Percentiles rank a stretch among this genome's conserved stretches.
Conservation (phyloP, 768 basidiomycete species). For the Boletus rufocinnamomeus region DNA sequence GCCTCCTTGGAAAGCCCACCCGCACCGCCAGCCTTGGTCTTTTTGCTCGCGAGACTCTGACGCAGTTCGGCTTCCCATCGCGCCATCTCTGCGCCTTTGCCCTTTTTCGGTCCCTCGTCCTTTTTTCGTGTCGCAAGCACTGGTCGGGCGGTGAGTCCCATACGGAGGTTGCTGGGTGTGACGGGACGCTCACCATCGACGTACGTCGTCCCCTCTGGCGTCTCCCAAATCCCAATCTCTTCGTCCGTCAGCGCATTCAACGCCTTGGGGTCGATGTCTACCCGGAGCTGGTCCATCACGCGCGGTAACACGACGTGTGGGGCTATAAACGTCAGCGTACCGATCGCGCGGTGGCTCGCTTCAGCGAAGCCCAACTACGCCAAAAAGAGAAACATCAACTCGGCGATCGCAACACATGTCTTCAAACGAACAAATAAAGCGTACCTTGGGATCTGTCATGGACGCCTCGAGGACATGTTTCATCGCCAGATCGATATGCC, state of each 20-base stretch:
- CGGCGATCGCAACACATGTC: too few relatives aligned
- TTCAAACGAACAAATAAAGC: not conserved
- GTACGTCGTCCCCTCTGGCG: slow-evolving; percentile 78
- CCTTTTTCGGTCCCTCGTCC: slow-evolving; percentile 58
- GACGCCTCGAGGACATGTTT: slow-evolving; percentile 51
- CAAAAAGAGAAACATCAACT: not conserved
- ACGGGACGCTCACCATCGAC: slow-evolving; percentile 62
- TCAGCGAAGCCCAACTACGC: slow-evolving; percentile 52
- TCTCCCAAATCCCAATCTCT: slow-evolving; percentile 84
- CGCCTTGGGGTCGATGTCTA: slow-evolving; percentile 61
- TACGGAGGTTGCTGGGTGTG: too few relatives aligned
- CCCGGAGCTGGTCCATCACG: slow-evolving; percentile 63
- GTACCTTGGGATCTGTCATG: slow-evolving; percentile 49
- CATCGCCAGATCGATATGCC: slow-evolving; percentile 52
- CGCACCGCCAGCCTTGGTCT: slow-evolving; percentile 40
- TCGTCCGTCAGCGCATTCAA: slow-evolving; percentile 65
- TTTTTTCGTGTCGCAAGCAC: slow-evolving; percentile 65
- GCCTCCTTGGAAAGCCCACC: slow-evolving; percentile 77
- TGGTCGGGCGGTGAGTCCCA: slow-evolving; percentile 26
- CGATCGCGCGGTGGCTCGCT: slow-evolving; percentile 73
- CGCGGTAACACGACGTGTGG: slow-evolving; percentile 67
- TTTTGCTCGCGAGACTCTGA: slow-evolving; percentile 80
- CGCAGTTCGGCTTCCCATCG: slow-evolving; percentile 97
- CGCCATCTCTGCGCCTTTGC: slow-evolving; percentile 86
- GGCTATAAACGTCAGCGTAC: slow-evolving; percentile 79